These are phyloP conservation scores for Saksenaea vasiformis DNA, from an alignment of 371 early-diverging fungal species.

Conservation along the genomic window DNA sequence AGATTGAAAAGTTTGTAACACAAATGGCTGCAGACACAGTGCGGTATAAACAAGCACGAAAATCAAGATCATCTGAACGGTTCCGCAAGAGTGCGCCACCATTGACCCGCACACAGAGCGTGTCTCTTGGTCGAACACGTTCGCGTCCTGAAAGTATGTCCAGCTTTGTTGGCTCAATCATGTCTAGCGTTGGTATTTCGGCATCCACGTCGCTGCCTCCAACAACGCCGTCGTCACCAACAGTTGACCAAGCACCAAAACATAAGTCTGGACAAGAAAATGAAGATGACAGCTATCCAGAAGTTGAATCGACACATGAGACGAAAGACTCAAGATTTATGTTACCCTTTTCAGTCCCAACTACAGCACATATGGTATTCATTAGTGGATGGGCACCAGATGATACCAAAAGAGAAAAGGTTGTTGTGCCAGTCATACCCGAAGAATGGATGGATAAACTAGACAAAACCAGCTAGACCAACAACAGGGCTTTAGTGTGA, in stretches of 20 bases:
- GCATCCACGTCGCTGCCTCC: slow-evolving; percentile 21
- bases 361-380: slow-evolving; percentile 35
- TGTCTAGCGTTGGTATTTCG: slow-evolving; percentile 25
- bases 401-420: slow-evolving; percentile 9
- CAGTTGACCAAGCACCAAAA: slow-evolving; percentile 9
- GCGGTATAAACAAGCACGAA: slow-evolving; percentile 47
- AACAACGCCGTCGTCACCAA: slow-evolving; percentile 13
- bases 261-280: slow-evolving; percentile 29
- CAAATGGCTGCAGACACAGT: slow-evolving; percentile 64
- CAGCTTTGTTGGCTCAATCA: slow-evolving; percentile 26
- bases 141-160: slow-evolving; percentile 37
- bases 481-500: slow-evolving; percentile 12
- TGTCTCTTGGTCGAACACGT: slow-evolving; percentile 18
- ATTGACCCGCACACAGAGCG: slow-evolving; percentile 18
- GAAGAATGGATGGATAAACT: slow-evolving; percentile 56
- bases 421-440: slow-evolving; percentile 42
- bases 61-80: slow-evolving; percentile 10
- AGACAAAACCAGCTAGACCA: slow-evolving; percentile 26
- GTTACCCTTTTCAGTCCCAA: slow-evolving; percentile 59
- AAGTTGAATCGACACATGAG: slow-evolving; percentile 26
- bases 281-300: slow-evolving; percentile 26
- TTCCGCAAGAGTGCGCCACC: slow-evolving; percentile 9
- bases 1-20: slow-evolving; percentile 70
- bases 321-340: slow-evolving; percentile 52
- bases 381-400: slow-evolving; percentile 21